Base-by-base conservation (phyloP, 352 stramenopile genomes). In the Globisporangium camurandrum region DNA sequence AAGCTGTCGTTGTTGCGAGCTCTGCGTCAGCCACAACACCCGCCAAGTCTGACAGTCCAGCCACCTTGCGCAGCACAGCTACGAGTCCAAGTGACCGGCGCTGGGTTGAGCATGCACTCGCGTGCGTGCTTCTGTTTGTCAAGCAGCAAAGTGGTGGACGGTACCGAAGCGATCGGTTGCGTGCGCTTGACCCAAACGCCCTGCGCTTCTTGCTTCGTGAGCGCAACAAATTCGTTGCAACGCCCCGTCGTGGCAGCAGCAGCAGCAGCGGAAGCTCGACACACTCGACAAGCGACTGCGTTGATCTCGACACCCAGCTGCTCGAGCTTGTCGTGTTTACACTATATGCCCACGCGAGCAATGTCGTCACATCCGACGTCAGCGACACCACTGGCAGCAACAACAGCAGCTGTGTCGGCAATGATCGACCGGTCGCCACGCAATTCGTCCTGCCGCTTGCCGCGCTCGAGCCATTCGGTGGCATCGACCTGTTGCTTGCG, bases 181-280 rank as follows among this genome's bases (percentile, higher is more conserved):
- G 46, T 16, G 44, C 46, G 12, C 28, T 78, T 2, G 60, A 78
- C 49, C 59, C 64, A 2, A 47, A 59, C 24, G 57, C 56, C 2
- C 43, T 78, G 22, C 33, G 64, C 19, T 75, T 73, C 55, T 31
- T 75, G 4, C 41, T 71, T 7, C 46, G 57, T 10, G 60, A 72
- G 46, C 45, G 49, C 2, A 66, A 50, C 20, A 59, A 65, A 39
- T 46, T 48, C 41, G 40, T 39, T 34, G 30, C 30, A n/a, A n/a
- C n/a, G n/a, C n/a, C n/a, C n/a, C n/a, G n/a, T n/a, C n/a, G n/a
- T n/a, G n/a, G n/a, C n/a, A n/a, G n/a, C n/a, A n/a, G n/a, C n/a
- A n/a, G n/a, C n/a, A n/a, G n/a, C 59, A 59, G 54, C 59, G 28
- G 4, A 46, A 57, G 46, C 43, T 24, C 1, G 59, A 62, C 19